phyloP scores from a whole-genome alignment of 208 protist genomes.

The Acanthamoeba lenticulata region DNA sequence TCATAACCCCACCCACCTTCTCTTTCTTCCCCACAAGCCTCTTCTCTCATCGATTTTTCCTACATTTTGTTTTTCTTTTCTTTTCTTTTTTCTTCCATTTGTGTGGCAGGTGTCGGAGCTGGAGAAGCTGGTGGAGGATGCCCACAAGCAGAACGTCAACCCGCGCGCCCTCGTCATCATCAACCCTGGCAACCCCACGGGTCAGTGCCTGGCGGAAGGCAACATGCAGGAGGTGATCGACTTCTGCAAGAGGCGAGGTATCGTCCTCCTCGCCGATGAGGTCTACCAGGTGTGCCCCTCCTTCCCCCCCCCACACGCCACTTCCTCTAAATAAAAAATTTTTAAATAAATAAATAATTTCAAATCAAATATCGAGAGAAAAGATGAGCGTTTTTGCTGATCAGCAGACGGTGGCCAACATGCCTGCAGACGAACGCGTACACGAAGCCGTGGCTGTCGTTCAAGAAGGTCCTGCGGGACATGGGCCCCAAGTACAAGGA shows the following conservation, averaged over 20 bases:
- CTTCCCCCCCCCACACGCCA: too few relatives aligned
- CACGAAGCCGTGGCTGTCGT: slow-evolving; percentile 91
- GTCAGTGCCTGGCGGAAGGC: slow-evolving; percentile 88
- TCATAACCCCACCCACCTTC: neutral
- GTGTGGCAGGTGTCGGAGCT: slow-evolving; percentile 84
- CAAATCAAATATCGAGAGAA: too few relatives aligned
- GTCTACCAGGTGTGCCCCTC: slow-evolving; percentile 98
- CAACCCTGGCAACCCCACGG: slow-evolving; percentile 99
- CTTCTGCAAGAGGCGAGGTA: slow-evolving; percentile 85
- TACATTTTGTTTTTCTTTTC: too few relatives aligned
- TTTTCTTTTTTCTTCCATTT: too few relatives aligned
- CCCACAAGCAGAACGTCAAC: slow-evolving; percentile 88
- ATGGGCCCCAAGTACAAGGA: slow-evolving; percentile 80
- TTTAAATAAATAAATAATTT: slow-evolving; percentile 73
- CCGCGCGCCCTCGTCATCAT: slow-evolving; percentile 96
- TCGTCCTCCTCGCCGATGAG: slow-evolving; percentile 98
- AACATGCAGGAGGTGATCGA: slow-evolving; percentile 91
- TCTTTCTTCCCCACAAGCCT: neutral
- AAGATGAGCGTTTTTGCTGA: too few relatives aligned
- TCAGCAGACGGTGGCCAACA: neutral
- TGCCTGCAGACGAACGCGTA: slow-evolving; percentile 46
- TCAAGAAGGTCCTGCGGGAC: slow-evolving; percentile 90
- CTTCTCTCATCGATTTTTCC: too few relatives aligned
- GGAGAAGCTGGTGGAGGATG: slow-evolving; percentile 82
- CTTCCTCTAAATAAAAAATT: neutral